Percentiles rank a stretch among this genome's conserved stretches.
Conservation (phyloP, 2,329 filamentous ascomycete genomes). For the Cladophialophora bantiana region DNA sequence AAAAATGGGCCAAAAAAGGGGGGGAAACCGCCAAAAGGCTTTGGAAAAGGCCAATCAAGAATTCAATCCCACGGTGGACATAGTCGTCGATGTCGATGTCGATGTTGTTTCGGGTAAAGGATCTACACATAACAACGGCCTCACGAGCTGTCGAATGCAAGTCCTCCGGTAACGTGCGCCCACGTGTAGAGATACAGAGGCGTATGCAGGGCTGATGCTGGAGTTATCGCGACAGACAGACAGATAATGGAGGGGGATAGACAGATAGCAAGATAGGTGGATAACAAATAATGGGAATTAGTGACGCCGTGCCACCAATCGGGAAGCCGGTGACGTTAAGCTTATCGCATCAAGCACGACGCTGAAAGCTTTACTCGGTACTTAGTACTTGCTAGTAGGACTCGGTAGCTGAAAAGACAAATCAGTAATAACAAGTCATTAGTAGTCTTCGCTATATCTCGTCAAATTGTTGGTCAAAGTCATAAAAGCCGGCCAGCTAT, state of each 20-base stretch:
- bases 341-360: constrained; percentile 29
- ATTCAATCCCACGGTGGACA: background rate
- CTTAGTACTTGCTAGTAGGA: background rate
- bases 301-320: constrained; percentile 7
- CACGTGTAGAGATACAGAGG: background rate
- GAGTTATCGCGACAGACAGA: background rate
- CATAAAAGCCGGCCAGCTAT: constrained; percentile 1
- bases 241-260: background rate
- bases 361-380: constrained; percentile 5
- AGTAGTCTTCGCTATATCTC: background rate
- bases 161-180: background rate
- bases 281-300: background rate
- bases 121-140: background rate
- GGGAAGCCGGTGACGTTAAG: constrained; percentile 24
- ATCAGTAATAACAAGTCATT: background rate
- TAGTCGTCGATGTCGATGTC: background rate
- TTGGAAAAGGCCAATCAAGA: background rate
- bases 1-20: background rate
- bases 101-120: no score
- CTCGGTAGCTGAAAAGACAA: background rate
- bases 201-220: background rate
- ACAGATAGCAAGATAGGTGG: background rate
- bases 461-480: constrained; percentile 4
- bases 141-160: background rate
- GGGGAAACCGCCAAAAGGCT: background rate